These are phyloP conservation scores for Harrya chromipes DNA, from an alignment of 768 basidiomycete genomes.

Conservation along the genomic window DNA sequence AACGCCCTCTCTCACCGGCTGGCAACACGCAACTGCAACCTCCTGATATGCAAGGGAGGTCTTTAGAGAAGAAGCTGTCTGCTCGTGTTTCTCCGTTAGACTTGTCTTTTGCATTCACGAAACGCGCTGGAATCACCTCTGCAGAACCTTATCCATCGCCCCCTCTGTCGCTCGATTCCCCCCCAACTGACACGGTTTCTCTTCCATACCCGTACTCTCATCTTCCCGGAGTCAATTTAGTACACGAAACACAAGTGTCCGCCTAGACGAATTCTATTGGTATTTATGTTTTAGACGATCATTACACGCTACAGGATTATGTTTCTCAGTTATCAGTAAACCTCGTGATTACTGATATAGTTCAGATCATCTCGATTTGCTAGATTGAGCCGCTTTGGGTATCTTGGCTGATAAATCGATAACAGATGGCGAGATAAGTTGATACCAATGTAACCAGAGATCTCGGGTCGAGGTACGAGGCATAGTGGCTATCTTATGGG, in stretches of 20 bases:
- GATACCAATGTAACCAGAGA: no score
- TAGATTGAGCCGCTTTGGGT: no score
- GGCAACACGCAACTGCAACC: conserved; percentile 1
- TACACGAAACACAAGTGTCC: conserved; percentile 14
- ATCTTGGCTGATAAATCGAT: no score
- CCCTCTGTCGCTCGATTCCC: conserved; percentile 35
- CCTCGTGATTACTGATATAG: no score
- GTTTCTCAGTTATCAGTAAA: not conserved
- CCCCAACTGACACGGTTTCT: conserved; percentile 9
- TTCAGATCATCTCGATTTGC: no score
- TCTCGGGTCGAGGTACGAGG: not conserved
- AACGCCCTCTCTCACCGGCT: conserved; percentile 3
- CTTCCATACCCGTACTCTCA: conserved; percentile 13
- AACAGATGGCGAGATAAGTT: no score
- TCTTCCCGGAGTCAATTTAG: conserved; percentile 1
- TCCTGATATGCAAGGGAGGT: not conserved
- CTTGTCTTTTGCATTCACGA: conserved; percentile 18
- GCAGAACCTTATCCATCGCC: conserved; percentile 50
- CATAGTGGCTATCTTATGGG: conserved; percentile 8
- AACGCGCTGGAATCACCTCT: conserved; percentile 25
- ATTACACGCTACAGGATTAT: conserved; percentile 2
- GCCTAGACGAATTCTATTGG: conserved; percentile 15
- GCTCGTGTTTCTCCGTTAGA: conserved; percentile 17
- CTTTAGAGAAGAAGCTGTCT: conserved; percentile 19
- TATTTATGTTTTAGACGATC: conserved; percentile 23